Conservation (phyloP, 805 yeast species). For the Cyberlindnera maclurae region DNA sequence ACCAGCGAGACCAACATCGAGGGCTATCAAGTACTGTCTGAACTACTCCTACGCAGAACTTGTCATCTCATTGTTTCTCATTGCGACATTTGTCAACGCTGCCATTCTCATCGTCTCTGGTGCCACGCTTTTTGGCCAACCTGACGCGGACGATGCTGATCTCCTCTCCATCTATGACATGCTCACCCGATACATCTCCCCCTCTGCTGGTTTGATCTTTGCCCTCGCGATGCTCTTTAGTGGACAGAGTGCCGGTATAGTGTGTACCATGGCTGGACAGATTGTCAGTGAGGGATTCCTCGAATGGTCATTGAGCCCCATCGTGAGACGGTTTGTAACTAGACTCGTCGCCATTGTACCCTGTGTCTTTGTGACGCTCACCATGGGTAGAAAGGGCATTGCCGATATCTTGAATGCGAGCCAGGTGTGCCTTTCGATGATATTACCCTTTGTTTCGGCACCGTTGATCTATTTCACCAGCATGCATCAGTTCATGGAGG, state of each 20-base stretch:
- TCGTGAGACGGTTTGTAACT: slow-evolving; percentile 71
- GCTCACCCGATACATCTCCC: slow-evolving; percentile 62
- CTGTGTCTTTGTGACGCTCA: slow-evolving; percentile 64
- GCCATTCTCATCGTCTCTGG: slow-evolving; percentile 91
- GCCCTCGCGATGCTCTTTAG: slow-evolving; percentile 83
- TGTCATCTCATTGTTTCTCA: slow-evolving; percentile 72
- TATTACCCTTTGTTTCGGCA: slow-evolving; percentile 82
- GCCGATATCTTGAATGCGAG: slow-evolving; percentile 67
- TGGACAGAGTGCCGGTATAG: slow-evolving; percentile 95
- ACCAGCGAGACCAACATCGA: slow-evolving; percentile 62
- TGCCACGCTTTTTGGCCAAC: slow-evolving; percentile 63
- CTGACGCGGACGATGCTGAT: slow-evolving; percentile 72
- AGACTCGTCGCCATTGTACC: slow-evolving; percentile 82
- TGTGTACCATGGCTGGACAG: slow-evolving; percentile 90
- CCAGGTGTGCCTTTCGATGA: slow-evolving; percentile 75
- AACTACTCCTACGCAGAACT: slow-evolving; percentile 77
- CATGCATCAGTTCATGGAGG: slow-evolving; percentile 58
- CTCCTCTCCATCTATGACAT: slow-evolving; percentile 72
- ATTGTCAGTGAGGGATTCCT: slow-evolving; percentile 90
- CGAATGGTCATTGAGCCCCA: slow-evolving; percentile 75
- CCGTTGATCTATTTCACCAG: slow-evolving; percentile 82
- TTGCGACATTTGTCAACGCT: slow-evolving; percentile 88
- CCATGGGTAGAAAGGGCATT: slow-evolving; percentile 78
- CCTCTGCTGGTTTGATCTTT: slow-evolving; percentile 82
- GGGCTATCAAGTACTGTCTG: slow-evolving; percentile 76